phyloP scores from a whole-genome alignment of 208 protist species.

The Leishmania lainsoni region DNA sequence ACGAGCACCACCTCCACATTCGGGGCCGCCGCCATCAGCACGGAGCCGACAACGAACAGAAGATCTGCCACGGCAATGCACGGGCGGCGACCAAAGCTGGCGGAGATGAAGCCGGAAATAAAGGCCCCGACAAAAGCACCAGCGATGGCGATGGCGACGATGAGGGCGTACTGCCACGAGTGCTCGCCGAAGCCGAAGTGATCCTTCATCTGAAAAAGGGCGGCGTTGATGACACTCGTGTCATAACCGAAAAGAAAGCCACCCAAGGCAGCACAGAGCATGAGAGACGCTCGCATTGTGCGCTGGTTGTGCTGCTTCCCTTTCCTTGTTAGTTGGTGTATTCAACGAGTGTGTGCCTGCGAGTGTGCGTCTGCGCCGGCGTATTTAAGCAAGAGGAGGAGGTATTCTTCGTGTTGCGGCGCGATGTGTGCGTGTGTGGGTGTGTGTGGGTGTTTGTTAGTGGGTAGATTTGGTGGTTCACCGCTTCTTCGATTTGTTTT shows the following conservation, averaged over 20 bases:
- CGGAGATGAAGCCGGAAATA: conserved; percentile 66
- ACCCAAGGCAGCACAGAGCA: conserved; percentile 86
- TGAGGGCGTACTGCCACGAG: conserved; percentile 77
- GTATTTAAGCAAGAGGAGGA: background rate
- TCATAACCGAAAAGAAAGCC: conserved; percentile 95
- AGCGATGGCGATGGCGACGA: conserved; percentile 86
- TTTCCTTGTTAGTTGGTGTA: background rate
- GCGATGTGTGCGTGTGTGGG: background rate
- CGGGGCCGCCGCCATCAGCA: conserved; percentile 75
- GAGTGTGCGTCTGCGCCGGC: background rate
- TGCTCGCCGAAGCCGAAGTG: conserved; percentile 84
- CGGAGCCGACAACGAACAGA: conserved; percentile 81
- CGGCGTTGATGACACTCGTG: conserved; percentile 91
- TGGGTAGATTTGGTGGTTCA: background rate
- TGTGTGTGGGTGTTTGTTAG: too few relatives aligned
- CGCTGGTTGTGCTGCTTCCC: background rate
- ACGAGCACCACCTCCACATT: conserved; percentile 71
- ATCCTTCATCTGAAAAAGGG: conserved; percentile 92
- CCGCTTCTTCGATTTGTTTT: background rate
- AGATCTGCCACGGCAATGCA: conserved; percentile 76
- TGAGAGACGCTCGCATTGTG: conserved; percentile 57
- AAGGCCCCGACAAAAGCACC: conserved; percentile 89
- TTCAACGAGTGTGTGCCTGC: background rate
- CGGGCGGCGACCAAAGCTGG: conserved; percentile 72
- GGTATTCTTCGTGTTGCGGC: background rate